Percentiles rank a stretch among this genome's conserved stretches.
phyloP scores from a whole-genome alignment of 345 rosid species.

The Camelina hispida region DNA sequence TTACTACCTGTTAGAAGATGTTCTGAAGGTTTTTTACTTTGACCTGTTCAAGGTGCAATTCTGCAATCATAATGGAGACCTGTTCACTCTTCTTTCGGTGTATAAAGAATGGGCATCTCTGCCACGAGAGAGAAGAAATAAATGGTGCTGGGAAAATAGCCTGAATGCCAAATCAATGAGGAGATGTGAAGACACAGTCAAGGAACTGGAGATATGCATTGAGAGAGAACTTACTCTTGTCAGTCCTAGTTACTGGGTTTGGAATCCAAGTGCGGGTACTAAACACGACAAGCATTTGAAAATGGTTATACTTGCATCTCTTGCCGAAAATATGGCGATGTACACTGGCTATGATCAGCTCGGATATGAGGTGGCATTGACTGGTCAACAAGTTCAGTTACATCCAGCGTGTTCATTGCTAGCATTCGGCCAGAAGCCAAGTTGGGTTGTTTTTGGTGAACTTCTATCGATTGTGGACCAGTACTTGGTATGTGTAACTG shows the following conservation, averaged over 20 bases:
- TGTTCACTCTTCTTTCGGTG: slow-evolving; percentile 85
- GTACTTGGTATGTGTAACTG: slow-evolving; percentile 88
- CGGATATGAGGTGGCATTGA: slow-evolving; percentile 86
- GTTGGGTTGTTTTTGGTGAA: slow-evolving; percentile 91
- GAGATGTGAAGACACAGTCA: slow-evolving; percentile 79
- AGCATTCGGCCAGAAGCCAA: slow-evolving; percentile 76
- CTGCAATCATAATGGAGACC: slow-evolving; percentile 82
- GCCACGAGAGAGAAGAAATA: slow-evolving; percentile 56
- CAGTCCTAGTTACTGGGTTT: slow-evolving; percentile 65
- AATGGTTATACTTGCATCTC: slow-evolving; percentile 68
- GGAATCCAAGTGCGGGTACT: slow-evolving; percentile 61
- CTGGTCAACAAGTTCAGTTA: slow-evolving; percentile 73
- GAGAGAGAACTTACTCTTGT: slow-evolving; percentile 63
- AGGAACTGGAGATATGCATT: slow-evolving; percentile 71
- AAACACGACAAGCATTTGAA: slow-evolving; percentile 59
- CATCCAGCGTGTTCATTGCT: slow-evolving; percentile 90
- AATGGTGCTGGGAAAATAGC: slow-evolving; percentile 95
- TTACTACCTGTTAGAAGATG: background rate
- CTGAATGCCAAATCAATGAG: slow-evolving; percentile 93
- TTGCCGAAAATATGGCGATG: slow-evolving; percentile 87
- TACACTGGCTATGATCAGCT: slow-evolving; percentile 81
- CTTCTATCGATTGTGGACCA: slow-evolving; percentile 60
- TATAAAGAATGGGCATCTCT: slow-evolving; percentile 78
- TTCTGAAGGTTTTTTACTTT: slow-evolving; percentile 27
- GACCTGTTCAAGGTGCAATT: slow-evolving; percentile 55